These are phyloP conservation scores for Cavenderia fasciculata DNA, from an alignment of 78 protist species.

Conservation along the genomic window DNA sequence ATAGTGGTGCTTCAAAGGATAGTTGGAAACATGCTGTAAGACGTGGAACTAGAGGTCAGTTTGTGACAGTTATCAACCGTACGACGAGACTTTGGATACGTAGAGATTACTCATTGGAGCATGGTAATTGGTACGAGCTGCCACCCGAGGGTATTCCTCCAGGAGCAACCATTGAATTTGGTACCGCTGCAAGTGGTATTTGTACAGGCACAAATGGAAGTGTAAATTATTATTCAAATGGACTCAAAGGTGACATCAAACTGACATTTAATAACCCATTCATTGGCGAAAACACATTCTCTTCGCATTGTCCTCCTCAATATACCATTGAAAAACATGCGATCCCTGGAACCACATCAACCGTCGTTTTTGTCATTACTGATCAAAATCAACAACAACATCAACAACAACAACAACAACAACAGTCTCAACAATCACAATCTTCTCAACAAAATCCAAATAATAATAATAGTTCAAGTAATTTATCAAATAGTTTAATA, in stretches of 20 bases:
- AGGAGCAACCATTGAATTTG: slow-evolving; percentile 31
- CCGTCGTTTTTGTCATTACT: slow-evolving; percentile 7
- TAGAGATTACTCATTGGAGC: slow-evolving; percentile 10
- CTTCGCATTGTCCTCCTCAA: slow-evolving; percentile 51
- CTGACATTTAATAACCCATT: slow-evolving; percentile 62
- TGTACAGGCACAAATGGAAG: slow-evolving; percentile 44
- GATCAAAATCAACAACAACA: slow-evolving; percentile 1
- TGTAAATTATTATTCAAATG: slow-evolving; percentile 28
- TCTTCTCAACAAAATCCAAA: not conserved
- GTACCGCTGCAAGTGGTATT: slow-evolving; percentile 42
- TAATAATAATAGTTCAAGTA: not conserved
- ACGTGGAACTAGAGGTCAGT: slow-evolving; percentile 65
- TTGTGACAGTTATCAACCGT: slow-evolving; percentile 31
- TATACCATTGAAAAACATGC: slow-evolving; percentile 33
- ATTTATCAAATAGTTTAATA: not conserved
- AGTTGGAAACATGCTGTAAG: slow-evolving; percentile 30
- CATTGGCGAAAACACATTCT: slow-evolving; percentile 39
- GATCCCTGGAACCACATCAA: slow-evolving; percentile 19
- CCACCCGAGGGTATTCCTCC: slow-evolving; percentile 77
- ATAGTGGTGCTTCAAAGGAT: not conserved
- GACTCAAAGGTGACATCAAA: slow-evolving; percentile 42
- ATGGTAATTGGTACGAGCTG: slow-evolving; percentile 45
- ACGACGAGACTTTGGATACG: slow-evolving; percentile 24
- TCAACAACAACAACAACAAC: not conserved
- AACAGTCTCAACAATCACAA: not conserved